Evolutionary conservation across 495 filamentous ascomycete genomes (phyloP).

Genomic region (Coniosporium apollinis): DNA sequence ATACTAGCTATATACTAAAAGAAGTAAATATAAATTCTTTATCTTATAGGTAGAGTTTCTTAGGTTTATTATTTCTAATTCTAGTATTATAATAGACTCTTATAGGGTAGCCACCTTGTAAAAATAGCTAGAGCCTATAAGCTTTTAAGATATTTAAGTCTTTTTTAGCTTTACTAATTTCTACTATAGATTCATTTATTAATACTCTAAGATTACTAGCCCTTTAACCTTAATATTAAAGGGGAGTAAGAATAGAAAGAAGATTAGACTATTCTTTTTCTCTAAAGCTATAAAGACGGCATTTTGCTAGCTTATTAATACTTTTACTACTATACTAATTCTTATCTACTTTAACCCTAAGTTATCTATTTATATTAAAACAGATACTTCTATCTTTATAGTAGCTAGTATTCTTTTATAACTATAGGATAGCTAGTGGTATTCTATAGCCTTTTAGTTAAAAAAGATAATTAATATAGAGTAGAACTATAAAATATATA

Average conservation of each 20-base stretch:
- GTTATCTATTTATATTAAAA: constrained; percentile 10
- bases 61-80: constrained; percentile 15
- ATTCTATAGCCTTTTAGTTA: constrained; percentile 18
- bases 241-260: too few species aligned
- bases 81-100: constrained; percentile 17
- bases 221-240: constrained; percentile 4
- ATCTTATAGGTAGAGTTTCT: constrained; percentile 17
- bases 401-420: constrained; percentile 11
- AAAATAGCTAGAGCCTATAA: constrained; percentile 8
- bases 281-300: constrained; percentile 20
- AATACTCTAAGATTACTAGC: constrained; percentile 8
- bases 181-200: constrained; percentile 10
- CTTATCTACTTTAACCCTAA: constrained; percentile 15
- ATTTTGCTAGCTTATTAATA: constrained; percentile 29
- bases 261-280: constrained; percentile 5
- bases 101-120: constrained; percentile 10
- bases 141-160: constrained; percentile 9
- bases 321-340: constrained; percentile 24
- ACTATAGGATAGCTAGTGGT: background rate
- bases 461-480: constrained; percentile 13
- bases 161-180: constrained; percentile 16
- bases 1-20: constrained; percentile 10
- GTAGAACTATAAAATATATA: constrained; percentile 19
- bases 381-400: constrained; percentile 13
- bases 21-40: constrained; percentile 22